Evolutionary conservation across 169 alveolate genomes (phyloP), one percentile per base, ranked within the genome.

Genomic region (Plasmodium adleri): DNA sequence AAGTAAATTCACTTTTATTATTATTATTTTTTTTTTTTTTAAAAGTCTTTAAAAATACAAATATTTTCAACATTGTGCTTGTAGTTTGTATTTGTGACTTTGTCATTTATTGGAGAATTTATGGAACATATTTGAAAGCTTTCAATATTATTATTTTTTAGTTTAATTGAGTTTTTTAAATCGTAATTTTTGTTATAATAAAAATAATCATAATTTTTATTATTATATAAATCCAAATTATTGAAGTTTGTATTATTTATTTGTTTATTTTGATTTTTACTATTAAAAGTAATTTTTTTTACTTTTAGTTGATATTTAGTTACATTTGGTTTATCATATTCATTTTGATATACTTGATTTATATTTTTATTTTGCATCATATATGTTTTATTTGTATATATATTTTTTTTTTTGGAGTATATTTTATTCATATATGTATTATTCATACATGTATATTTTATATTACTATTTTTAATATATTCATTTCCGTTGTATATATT

Each of bases 91-190:
- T 49, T 60, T 60, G 8, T 15, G 32, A 28, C 26, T 43, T 86
- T 32, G 8, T 86, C 39, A n/a, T 54, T 24, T 26, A 17, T 26
- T 17, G 49, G 13, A 59, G 78, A 71, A 52, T 86, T 59, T 7
- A 86, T 45, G 32, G 76, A 72, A 43, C 88, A 62, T 59, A 86
- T 86, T 13, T 86, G 88, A 66, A 86, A 86, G 58, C 92, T 86
- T 86, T 86, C 78, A 49, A 86, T 86, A 68, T 86, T 86, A 13
- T 62, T 60, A 72, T 86, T 86, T 60, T 72, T 71, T 15, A 86
- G 72, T 15, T 58, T n/a, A 50, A 59, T 28, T 39, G 47, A 39
- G 17, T 32, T 70, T 70, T 32, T 70, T 45, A 83, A 56, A 83
- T 70, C 26, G 10, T 45, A 66, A 8, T 78, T 59, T 66, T 52